A percentile compares a stretch with the other conserved stretches of the same genome.
Conservation (phyloP, 1,284 basidiomycete genomes). For the Spongiforma sp. region DNA sequence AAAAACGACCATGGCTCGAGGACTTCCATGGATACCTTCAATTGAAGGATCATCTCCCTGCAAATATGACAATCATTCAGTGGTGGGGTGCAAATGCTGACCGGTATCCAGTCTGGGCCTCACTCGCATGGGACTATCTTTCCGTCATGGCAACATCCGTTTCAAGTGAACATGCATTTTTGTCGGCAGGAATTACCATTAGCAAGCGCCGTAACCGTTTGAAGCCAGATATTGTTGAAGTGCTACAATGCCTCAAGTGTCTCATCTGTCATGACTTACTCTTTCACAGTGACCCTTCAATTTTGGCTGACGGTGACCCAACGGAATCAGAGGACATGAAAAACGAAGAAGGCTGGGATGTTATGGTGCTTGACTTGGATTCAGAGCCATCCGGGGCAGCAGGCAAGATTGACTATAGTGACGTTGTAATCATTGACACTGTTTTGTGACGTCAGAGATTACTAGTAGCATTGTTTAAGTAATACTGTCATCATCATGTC, state of each 20-base stretch:
- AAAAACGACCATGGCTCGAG: conserved; percentile 23
- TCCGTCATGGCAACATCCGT: conserved; percentile 7
- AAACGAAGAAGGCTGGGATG: no score
- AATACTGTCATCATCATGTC: no score
- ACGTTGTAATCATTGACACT: no score
- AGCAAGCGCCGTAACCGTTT: not conserved
- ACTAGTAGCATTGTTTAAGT: no score
- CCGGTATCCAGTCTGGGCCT: conserved; percentile 3
- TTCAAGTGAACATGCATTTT: conserved; percentile 8
- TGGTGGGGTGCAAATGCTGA: conserved; percentile 33
- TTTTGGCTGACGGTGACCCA: no score
- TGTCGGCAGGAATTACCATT: conserved; percentile 4
- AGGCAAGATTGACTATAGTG: no score
- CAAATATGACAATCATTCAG: conserved; percentile 26
- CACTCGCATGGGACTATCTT: conserved; percentile 3
- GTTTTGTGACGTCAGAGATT: no score
- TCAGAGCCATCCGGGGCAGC: no score
- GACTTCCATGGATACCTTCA: conserved; percentile 38
- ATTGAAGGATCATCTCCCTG: conserved; percentile 18
- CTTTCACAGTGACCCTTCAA: not conserved
- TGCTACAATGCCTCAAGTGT: conserved; percentile 11
- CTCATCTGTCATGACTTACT: not conserved
- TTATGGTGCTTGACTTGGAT: no score
- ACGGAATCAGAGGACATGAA: no score
- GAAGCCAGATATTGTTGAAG: not conserved